A percentile compares a stretch with the other conserved stretches of the same genome.
Conservation (phyloP, 139 green algal genomes). For the Haematococcus lacustris region DNA sequence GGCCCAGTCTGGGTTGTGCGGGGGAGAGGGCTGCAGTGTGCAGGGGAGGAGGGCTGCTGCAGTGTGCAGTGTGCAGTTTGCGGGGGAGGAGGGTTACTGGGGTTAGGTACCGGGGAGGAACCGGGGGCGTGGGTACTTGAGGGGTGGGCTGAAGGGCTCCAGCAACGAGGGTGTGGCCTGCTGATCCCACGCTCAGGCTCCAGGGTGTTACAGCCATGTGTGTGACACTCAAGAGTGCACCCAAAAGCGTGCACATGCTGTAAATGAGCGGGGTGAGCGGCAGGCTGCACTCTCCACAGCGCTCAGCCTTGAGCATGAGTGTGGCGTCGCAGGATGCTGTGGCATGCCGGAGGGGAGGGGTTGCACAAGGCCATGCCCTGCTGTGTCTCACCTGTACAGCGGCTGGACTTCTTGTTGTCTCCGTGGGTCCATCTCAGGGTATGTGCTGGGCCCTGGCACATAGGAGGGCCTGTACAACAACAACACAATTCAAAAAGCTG, state of each 20-base stretch:
- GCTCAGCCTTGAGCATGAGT: neutral
- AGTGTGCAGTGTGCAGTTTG: neutral
- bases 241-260: too few relatives aligned
- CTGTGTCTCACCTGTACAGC: constrained; percentile 23
- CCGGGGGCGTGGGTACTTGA: too few relatives aligned
- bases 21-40: too few relatives aligned
- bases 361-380: constrained; percentile 13
- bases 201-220: too few relatives aligned
- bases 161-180: too few relatives aligned
- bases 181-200: too few relatives aligned
- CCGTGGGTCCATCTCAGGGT: constrained; percentile 17
- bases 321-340: neutral
- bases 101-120: too few relatives aligned
- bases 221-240: too few relatives aligned
- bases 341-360: constrained; percentile 24
- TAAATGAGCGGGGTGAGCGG: neutral
- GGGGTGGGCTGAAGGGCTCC: too few relatives aligned
- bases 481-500: too few relatives aligned
- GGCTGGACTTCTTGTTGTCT: constrained; percentile 19
- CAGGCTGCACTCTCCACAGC: neutral
- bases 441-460: constrained; percentile 2
- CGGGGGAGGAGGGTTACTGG: neutral
- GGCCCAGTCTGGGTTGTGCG: too few relatives aligned
- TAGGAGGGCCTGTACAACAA: constrained; percentile 5
- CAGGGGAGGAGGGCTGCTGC: too few relatives aligned